Base-by-base conservation (phyloP, 192 early-diverging fungal genomes). In the Coemansia sp. region DNA sequence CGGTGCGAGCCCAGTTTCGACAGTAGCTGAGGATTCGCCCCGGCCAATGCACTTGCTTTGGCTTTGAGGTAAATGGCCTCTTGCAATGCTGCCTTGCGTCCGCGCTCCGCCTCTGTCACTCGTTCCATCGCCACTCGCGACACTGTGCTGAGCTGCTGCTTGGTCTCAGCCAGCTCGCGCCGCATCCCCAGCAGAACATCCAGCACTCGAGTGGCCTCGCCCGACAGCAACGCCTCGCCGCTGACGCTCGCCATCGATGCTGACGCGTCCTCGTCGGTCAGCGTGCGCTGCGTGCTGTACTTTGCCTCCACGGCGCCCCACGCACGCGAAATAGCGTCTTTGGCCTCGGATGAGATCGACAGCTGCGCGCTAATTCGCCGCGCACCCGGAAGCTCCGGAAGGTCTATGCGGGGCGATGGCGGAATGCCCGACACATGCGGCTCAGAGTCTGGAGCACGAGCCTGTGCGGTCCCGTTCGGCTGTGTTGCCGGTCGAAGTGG, bases 31-130 rank as follows among this genome's bases (percentile, higher is more conserved):
- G 69, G 57, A 37, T 56, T 74, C n/a, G 47, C 71, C 0, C 67
- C 56, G 0, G 68, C 63, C 52, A 84, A 62, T 5, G 82, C 82
- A 6, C 74, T 73, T 9, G 73, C 72, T 58, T 80, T 80, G 62
- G 77, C 71, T 55, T 80, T 80, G 50, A 84, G 67, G 50, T 77
- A 80, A n/a, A 84, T 71, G 7, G 82, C 82, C 75, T 84, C 82
- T 47, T 84, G 82, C 63, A 84, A 50, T 14, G 82, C 82, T 1
- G 73, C 72, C 27, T 71, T 69, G 51, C 82, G 77, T 17, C 71
- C 69, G 29, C 78, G 74, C 72, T 84, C 82, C 19, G 82, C 82
- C 58, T 77, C 82, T 3, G 65, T 59, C 9, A 84, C 75, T 1
- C 78, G 77, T 69, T 81, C 82, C 29, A 80, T 70, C 10, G 78